These are phyloP conservation scores for Leccinum broughii DNA, from an alignment of 768 basidiomycete species.

Conservation along the genomic window DNA sequence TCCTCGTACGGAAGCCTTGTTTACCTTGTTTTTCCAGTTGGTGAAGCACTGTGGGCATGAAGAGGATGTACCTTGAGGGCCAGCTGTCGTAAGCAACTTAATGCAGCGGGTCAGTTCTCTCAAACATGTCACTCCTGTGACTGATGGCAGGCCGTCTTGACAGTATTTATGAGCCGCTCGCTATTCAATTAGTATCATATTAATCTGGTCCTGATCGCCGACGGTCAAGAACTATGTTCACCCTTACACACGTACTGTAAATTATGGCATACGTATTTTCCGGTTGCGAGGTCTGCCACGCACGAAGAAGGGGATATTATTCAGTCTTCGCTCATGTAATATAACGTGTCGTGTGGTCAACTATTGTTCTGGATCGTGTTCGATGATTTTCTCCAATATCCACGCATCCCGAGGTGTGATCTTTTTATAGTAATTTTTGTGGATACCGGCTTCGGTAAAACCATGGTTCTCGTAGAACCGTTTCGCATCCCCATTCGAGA, in stretches of 20 bases:
- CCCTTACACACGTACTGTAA: slow-evolving; percentile 31
- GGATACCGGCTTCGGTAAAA: slow-evolving; percentile 65
- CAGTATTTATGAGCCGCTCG: slow-evolving; percentile 19
- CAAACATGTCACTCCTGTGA: slow-evolving; percentile 14
- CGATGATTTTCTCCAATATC: slow-evolving; percentile 70
- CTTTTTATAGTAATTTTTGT: slow-evolving; percentile 87
- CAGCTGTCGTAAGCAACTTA: slow-evolving; percentile 18
- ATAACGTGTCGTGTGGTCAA: slow-evolving; percentile 24
- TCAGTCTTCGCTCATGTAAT: slow-evolving; percentile 22
- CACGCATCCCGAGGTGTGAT: slow-evolving; percentile 83
- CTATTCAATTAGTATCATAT: slow-evolving; percentile 26
- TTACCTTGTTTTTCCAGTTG: slow-evolving; percentile 44
- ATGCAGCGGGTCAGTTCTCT: slow-evolving; percentile 17
- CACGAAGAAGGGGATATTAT: slow-evolving; percentile 8
- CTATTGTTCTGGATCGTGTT: slow-evolving; percentile 29
- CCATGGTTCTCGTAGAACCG: slow-evolving; percentile 83
- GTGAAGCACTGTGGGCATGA: slow-evolving; percentile 79
- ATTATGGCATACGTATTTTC: slow-evolving; percentile 28
- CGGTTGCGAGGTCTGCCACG: slow-evolving; percentile 14
- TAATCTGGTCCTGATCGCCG: slow-evolving; percentile 25
- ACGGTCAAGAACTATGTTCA: slow-evolving; percentile 20
- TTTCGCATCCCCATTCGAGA: slow-evolving; percentile 76
- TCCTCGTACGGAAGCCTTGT: slow-evolving; percentile 9
- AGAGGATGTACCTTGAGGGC: slow-evolving; percentile 43
- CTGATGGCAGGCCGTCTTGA: slow-evolving; percentile 20